phyloP scores from a whole-genome alignment of 768 basidiomycete genomes.

The Termitomyces sp. region DNA sequence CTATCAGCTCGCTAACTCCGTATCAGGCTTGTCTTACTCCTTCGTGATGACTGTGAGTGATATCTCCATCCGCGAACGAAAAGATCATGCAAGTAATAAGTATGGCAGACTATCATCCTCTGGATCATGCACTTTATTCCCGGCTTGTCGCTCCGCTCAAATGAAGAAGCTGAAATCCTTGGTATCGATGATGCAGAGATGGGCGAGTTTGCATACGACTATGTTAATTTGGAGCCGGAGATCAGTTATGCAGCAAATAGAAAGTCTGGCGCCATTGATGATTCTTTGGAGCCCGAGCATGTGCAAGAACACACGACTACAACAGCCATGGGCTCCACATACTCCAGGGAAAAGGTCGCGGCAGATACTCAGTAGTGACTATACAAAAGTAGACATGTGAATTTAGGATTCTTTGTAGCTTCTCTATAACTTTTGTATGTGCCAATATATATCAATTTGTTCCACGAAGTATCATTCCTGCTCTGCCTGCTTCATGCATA shows the following conservation, averaged over 20 bases:
- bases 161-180: constrained; percentile 63
- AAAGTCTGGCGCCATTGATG: constrained; percentile 17
- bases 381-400: no score
- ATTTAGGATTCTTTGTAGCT: no score
- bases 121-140: constrained; percentile 89
- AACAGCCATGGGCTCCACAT: not conserved
- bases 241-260: constrained; percentile 38
- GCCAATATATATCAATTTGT: no score
- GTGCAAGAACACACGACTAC: constrained; percentile 1
- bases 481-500: no score
- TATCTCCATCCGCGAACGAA: not conserved
- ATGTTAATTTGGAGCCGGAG: constrained; percentile 68
- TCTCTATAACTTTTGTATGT: no score
- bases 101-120: constrained; percentile 65
- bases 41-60: constrained; percentile 68
- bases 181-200: constrained; percentile 89
- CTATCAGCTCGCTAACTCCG: constrained; percentile 76
- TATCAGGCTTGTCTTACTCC: constrained; percentile 59
- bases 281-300: constrained; percentile 23
- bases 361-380: no score
- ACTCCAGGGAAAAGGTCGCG: constrained; percentile 3
- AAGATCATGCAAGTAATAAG: not conserved
- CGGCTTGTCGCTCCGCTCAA: constrained; percentile 64
- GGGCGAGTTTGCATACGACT: constrained; percentile 89
- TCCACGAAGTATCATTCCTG: no score